phyloP scores from a whole-genome alignment of 208 protist genomes.

The Borovskyia barvae region DNA sequence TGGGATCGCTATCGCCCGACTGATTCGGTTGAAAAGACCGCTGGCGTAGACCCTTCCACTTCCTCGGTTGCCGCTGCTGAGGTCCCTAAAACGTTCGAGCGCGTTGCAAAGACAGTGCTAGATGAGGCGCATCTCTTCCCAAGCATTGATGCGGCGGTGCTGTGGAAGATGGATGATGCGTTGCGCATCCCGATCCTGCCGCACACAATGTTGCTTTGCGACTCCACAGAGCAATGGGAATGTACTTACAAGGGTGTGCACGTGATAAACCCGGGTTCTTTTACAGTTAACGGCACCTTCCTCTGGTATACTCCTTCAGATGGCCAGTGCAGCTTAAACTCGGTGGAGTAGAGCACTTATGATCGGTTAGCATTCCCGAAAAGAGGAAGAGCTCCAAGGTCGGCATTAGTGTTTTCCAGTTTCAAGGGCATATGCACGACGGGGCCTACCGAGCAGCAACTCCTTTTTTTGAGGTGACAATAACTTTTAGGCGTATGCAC shows the following conservation, averaged over 20 bases:
- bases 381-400: too few species aligned
- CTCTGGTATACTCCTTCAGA: conserved; percentile 89
- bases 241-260: conserved; percentile 82
- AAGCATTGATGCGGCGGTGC: conserved; percentile 46
- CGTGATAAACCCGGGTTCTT: conserved; percentile 85
- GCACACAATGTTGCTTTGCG: conserved; percentile 85
- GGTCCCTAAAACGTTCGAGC: conserved; percentile 73
- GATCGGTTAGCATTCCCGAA: too few species aligned
- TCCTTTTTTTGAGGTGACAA: too few species aligned
- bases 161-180: conserved; percentile 79
- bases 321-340: conserved; percentile 81
- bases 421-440: too few species aligned
- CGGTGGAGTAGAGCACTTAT: conserved; percentile 38
- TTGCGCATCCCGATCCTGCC: conserved; percentile 70
- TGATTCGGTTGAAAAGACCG: neutral
- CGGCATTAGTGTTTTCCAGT: too few species aligned
- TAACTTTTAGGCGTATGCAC: too few species aligned
- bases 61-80: neutral
- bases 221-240: conserved; percentile 89
- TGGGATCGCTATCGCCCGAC: conserved; percentile 17
- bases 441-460: too few species aligned
- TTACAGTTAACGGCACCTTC: conserved; percentile 72
- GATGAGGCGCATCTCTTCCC: conserved; percentile 82
- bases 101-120: conserved; percentile 75
- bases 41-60: neutral